These are phyloP conservation scores for Ceratobasidium sp. DNA, from an alignment of 1,284 basidiomycete genomes.

Conservation along the genomic window DNA sequence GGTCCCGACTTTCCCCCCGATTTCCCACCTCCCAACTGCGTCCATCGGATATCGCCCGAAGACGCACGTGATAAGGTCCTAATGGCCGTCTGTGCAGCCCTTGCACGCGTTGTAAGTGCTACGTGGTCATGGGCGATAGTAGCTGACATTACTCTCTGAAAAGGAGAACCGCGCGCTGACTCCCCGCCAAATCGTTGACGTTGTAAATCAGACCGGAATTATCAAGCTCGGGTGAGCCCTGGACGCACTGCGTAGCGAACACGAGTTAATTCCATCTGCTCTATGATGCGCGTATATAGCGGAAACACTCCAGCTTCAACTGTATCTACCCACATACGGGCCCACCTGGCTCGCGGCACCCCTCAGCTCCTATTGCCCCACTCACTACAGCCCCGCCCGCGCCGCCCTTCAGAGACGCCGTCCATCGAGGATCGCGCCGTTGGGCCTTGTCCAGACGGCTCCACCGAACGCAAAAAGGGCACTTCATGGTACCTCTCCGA, in stretches of 20 bases:
- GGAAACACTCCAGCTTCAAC: slow-evolving; percentile 36
- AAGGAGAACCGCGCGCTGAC: slow-evolving; percentile 39
- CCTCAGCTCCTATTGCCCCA: slow-evolving; percentile 23
- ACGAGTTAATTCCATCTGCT: slow-evolving; percentile 13
- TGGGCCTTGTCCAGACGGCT: slow-evolving; percentile 28
- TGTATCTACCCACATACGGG: slow-evolving; percentile 29
- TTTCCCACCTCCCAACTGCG: slow-evolving; percentile 12
- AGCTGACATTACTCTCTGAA: not conserved
- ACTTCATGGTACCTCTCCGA: slow-evolving; percentile 41
- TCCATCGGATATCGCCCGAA: not conserved
- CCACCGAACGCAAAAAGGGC: slow-evolving; percentile 38
- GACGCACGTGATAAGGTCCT: slow-evolving; percentile 33
- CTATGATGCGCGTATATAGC: slow-evolving; percentile 2
- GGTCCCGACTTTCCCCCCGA: not conserved
- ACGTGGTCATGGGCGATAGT: not conserved
- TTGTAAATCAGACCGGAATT: slow-evolving; percentile 25
- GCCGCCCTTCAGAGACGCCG: slow-evolving; percentile 30
- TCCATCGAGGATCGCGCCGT: slow-evolving; percentile 26
- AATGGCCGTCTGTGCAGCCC: slow-evolving; percentile 31
- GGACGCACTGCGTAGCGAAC: slow-evolving; percentile 9
- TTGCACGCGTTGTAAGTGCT: slow-evolving; percentile 25
- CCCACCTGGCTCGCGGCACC: slow-evolving; percentile 22
- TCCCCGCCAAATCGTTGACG: slow-evolving; percentile 38
- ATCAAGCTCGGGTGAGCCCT: slow-evolving; percentile 38
- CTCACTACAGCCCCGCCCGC: slow-evolving; percentile 30